Base-by-base conservation (phyloP, 768 basidiomycete species). In the Termitomyces sp. region DNA sequence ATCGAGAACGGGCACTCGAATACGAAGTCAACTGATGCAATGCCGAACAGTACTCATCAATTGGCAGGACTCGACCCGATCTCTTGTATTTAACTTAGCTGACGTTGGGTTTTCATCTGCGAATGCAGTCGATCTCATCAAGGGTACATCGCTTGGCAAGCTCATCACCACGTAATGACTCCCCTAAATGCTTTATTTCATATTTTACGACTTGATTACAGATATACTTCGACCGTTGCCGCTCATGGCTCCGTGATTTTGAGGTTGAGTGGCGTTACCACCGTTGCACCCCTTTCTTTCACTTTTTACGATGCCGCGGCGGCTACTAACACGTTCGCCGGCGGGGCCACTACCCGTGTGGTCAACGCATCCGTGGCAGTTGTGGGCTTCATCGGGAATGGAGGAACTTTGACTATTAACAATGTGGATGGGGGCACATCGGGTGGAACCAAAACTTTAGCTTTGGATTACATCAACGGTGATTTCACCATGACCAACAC, bases 381-480 rank as follows among this genome's bases (percentile, higher is more conserved):
- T 15, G 76, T 78, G 24, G 78, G 76, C 0, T 74, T 72, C 57
- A 66, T 78, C 30, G 77, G 79, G 2, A 71, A 75, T 13, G 78
- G 78, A 6, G 78, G 78, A 9, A 78, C 72, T 2, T 66, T 81
- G 27, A 78, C 76, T 31, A 65, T 80, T 58, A 72, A 73, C 46
- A 66, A 68, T 55, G 71, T 80, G 59, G 76, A 78, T 57, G 78
- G 77, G 33, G 78, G 77, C 0, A 51, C 66, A 3, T 60, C 68
- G 7, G 78, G 78, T 27, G 79, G 78, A 15, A 77, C 72, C 3
- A 79, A 76, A 61, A 70, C 77, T 15, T 61, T 81, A 22, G 70
- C 78, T 12, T 65, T 80, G 41, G 78, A 79, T 64, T 81, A 79
- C 59, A 79, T 79, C 59, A 81, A 81, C 47, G 80, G 70, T 31